phyloP scores from a whole-genome alignment of 2,329 filamentous ascomycete species.

The Colletotrichum lini region DNA sequence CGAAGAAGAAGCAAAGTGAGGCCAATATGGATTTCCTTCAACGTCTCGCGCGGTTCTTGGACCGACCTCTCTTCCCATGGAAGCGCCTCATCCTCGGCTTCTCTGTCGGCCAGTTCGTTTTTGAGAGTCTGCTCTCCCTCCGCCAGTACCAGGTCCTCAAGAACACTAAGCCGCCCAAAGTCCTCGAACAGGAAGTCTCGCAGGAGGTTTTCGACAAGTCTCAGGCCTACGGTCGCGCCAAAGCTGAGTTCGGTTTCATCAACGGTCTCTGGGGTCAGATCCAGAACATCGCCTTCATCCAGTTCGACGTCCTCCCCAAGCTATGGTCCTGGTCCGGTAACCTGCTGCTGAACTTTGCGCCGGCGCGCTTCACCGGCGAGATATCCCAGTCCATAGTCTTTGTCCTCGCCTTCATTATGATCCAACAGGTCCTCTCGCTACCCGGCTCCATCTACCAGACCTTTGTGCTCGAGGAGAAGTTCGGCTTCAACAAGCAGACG shows the following conservation, averaged over 20 bases:
- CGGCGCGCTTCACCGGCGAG: conserved; percentile 86
- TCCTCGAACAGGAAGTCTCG: conserved; percentile 89
- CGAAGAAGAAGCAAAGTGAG: conserved; percentile 14
- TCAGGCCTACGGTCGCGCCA: conserved; percentile 96
- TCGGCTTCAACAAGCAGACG: conserved; percentile 99
- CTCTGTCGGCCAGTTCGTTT: conserved; percentile 89
- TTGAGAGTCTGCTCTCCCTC: conserved; percentile 90
- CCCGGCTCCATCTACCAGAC: conserved; percentile 92
- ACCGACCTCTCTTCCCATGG: conserved; percentile 96
- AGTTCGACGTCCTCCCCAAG: conserved; percentile 91
- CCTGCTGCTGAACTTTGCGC: conserved; percentile 81
- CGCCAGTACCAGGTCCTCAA: conserved; percentile 92
- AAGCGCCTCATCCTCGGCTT: conserved; percentile 97
- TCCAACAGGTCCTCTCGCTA: conserved; percentile 84
- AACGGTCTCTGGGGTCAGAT: conserved; percentile 87
- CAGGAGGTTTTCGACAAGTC: conserved; percentile 95
- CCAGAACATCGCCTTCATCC: conserved; percentile 91
- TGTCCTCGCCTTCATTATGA: conserved; percentile 86
- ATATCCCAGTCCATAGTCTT: conserved; percentile 95
- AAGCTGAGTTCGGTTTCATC: conserved; percentile 89
- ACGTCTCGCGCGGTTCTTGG: conserved; percentile 87
- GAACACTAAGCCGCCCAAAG: conserved; percentile 84
- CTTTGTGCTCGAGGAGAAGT: conserved; percentile 96
- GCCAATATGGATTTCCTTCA: conserved; percentile 50
- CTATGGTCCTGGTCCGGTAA: conserved; percentile 88